phyloP scores from a whole-genome alignment of 2,329 filamentous ascomycete species.

The Mariannaea elegans region DNA sequence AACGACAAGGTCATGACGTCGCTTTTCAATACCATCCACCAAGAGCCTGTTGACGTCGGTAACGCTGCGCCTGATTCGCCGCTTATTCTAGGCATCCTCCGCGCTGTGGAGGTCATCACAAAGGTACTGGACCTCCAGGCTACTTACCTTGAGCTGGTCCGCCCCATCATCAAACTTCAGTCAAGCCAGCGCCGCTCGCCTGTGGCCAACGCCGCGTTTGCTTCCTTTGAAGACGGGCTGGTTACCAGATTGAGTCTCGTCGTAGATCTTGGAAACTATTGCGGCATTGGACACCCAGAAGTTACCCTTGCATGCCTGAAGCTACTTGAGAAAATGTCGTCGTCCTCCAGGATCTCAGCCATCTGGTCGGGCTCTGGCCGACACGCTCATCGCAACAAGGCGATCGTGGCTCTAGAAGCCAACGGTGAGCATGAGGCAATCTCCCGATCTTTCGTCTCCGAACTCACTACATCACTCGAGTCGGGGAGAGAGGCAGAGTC shows the following conservation, averaged over 20 bases:
- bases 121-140: constrained; percentile 86
- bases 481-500: constrained; percentile 74
- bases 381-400: constrained; percentile 78
- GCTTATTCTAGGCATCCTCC: constrained; percentile 79
- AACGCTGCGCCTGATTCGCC: constrained; percentile 80
- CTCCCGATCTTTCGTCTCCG: constrained; percentile 73
- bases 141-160: constrained; percentile 90
- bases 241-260: constrained; percentile 82
- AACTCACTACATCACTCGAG: constrained; percentile 76
- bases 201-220: constrained; percentile 75
- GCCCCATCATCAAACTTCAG: constrained; percentile 77
- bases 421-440: constrained; percentile 85
- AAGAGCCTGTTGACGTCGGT: constrained; percentile 77
- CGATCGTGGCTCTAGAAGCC: constrained; percentile 86
- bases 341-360: constrained; percentile 81
- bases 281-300: constrained; percentile 82
- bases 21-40: constrained; percentile 81
- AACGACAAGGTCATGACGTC: constrained; percentile 87
- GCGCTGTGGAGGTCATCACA: constrained; percentile 84
- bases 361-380: constrained; percentile 70
- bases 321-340: constrained; percentile 85
- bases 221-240: constrained; percentile 93
- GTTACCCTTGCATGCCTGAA: constrained; percentile 83
- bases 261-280: constrained; percentile 85
- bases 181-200: constrained; percentile 65